These are phyloP conservation scores for Xylaria venustula DNA, from an alignment of 495 filamentous ascomycete species.

Conservation along the genomic window DNA sequence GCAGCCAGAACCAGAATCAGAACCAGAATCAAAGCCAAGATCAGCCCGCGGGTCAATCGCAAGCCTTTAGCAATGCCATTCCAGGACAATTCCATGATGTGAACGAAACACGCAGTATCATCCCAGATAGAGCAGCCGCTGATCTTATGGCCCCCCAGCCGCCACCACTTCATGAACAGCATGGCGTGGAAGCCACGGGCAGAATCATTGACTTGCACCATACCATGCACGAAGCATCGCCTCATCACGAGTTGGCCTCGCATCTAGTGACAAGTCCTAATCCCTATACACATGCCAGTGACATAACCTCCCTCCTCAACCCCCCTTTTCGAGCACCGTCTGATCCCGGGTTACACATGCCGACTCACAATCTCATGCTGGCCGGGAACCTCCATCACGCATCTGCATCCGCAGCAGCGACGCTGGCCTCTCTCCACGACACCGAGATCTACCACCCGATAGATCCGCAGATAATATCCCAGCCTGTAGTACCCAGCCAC, in stretches of 20 bases:
- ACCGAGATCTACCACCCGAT: conserved; percentile 45
- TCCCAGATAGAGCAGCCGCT: conserved; percentile 1
- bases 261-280: conserved; percentile 27
- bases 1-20: conserved; percentile 7
- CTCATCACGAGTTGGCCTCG: conserved; percentile 22
- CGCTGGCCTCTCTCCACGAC: conserved; percentile 22
- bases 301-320: conserved; percentile 34
- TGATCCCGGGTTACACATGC: conserved; percentile 29
- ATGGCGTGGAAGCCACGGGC: conserved; percentile 16
- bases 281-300: conserved; percentile 35
- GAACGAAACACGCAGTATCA: conserved; percentile 11
- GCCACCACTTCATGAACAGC: conserved; percentile 17
- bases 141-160: conserved; percentile 20
- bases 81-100: conserved; percentile 22
- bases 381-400: conserved; percentile 30
- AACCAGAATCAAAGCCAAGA: neutral
- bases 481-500: conserved; percentile 26
- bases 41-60: neutral
- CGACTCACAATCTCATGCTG: conserved; percentile 25
- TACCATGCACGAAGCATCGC: neutral
- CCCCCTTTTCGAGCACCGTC: conserved; percentile 24
- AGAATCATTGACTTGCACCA: conserved; percentile 27
- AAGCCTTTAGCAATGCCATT: neutral
- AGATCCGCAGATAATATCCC: conserved; percentile 52
- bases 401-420: conserved; percentile 23